Evolutionary conservation across 2,329 filamentous ascomycete species (phyloP).

Genomic region (Cytospora piceae): DNA sequence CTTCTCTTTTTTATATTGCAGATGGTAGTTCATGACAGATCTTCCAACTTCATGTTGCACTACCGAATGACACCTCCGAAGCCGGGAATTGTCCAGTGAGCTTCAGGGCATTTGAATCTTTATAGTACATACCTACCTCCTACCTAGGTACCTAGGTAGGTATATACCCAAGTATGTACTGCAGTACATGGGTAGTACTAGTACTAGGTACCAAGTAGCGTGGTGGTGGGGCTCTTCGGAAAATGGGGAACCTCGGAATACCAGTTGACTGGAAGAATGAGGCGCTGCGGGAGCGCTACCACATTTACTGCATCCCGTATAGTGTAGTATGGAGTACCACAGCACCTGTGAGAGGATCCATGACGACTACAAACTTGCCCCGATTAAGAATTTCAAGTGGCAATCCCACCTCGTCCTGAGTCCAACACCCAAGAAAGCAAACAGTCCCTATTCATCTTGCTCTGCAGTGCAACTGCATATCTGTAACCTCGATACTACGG

Average conservation of each 20-base stretch:
- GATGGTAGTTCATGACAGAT: not conserved
- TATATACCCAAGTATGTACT: too few species aligned
- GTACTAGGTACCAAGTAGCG: not conserved
- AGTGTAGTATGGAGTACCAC: too few species aligned
- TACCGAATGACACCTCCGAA: constrained; percentile 11
- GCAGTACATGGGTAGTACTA: not conserved
- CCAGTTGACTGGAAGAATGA: not conserved
- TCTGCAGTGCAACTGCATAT: constrained; percentile 18
- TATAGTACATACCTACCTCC: not conserved
- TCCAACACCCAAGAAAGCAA: not conserved
- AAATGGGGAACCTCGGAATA: constrained; percentile 24
- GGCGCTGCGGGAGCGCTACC: not conserved
- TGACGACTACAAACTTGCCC: constrained; percentile 26
- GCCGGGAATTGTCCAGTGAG: constrained; percentile 20
- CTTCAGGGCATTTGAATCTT: constrained; percentile 7
- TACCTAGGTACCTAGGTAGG: not conserved
- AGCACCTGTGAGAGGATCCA: constrained; percentile 3
- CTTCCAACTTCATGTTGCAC: not conserved
- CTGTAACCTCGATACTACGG: not conserved
- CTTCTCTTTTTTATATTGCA: not conserved
- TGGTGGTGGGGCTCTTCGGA: constrained; percentile 21
- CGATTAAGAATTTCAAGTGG: not conserved
- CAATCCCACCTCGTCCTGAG: constrained; percentile 11
- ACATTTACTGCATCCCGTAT: not conserved
- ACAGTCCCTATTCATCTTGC: not conserved